Evolutionary conservation across 345 rosid genomes (phyloP).

Genomic region (Populus pruinosa): DNA sequence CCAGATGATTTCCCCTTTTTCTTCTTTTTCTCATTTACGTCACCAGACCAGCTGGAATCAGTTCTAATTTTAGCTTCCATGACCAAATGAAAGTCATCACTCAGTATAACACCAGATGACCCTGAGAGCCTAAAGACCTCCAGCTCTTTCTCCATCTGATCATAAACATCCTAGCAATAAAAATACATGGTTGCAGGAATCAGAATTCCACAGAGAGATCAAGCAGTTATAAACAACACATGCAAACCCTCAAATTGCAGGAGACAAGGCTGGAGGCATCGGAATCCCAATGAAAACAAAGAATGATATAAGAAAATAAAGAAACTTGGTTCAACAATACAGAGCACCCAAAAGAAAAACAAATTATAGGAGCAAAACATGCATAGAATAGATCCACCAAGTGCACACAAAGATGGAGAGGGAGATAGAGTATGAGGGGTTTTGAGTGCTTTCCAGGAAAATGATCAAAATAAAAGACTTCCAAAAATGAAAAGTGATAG

Average conservation of each 20-base stretch:
- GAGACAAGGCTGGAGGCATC: not conserved
- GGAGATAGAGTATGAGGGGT: too few relatives aligned
- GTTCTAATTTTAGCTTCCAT: conserved; percentile 45
- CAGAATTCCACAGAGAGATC: conserved; percentile 19
- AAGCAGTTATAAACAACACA: not conserved
- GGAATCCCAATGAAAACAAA: not conserved
- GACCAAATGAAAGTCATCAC: conserved; percentile 30
- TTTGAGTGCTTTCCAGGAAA: not conserved
- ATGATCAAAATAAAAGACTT: not conserved
- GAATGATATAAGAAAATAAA: not conserved
- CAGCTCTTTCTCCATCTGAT: conserved; percentile 71
- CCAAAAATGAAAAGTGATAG: not conserved
- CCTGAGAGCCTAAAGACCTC: conserved; percentile 52
- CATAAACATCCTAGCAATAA: conserved; percentile 61
- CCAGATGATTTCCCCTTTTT: conserved; percentile 73
- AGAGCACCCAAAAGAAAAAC: too few relatives aligned
- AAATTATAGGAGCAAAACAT: not conserved
- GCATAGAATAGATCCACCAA: not conserved
- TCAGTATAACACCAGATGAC: conserved; percentile 31
- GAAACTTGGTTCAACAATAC: too few relatives aligned
- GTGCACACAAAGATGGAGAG: too few relatives aligned
- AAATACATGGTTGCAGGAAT: conserved; percentile 18
- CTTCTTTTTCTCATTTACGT: conserved; percentile 58
- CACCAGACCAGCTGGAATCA: conserved; percentile 45
- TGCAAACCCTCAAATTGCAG: not conserved